Evolutionary conservation across 2,329 filamentous ascomycete species (phyloP), one percentile per base, ranked within the genome.

Genomic region (Leptoxyphium fumago): DNA sequence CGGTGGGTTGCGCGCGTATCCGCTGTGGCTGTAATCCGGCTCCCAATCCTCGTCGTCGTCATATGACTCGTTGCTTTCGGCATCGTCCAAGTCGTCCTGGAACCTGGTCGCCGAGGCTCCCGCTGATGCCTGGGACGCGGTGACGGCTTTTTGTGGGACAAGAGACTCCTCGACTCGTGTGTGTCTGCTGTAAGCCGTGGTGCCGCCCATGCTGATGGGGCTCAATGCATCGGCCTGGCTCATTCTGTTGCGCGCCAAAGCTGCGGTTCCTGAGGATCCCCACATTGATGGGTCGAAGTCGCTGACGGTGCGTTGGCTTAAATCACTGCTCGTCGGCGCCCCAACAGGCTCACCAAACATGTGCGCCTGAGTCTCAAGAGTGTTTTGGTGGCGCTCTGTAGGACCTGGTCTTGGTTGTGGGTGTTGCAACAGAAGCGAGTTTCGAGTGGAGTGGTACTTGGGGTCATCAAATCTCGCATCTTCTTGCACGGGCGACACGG

Each of bases 361-460:
- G 43, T 81, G 74, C 2, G 83, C 84, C 47, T 83, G 80, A 8
- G 73, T 76, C 64, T 89, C 84, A 15, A 88, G 70, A 1, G 80
- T 76, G 21, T 75, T 82, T 53, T 83, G 78, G 62, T 85, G 84
- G 21, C 80, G 78, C 58, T 82, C 77, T 1, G 80, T 84, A 45
- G 83, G 78, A 0, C 83, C 83, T 14, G 75, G 78, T 26, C 82
- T 71, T 8, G 84, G 84, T 59, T 88, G 83, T 5, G 84, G 84
- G 61, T 89, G 84, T 57, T 86, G 78, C 34, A 89, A 67, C 55
- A 86, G 85, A 45, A 88, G 61, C 21, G 82, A 87, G 64, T 88
- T 84, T 52, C 84, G 79, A 60, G 88, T 82, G 45, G 82, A 82
- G 61, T 82, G 80, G 62, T 88, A 88, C 61, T 88, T 88, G 40